Evolutionary conservation across 2,329 filamentous ascomycete genomes (phyloP), one percentile per base, ranked within the genome.

Genomic region (Trichoderma oligosporum): DNA sequence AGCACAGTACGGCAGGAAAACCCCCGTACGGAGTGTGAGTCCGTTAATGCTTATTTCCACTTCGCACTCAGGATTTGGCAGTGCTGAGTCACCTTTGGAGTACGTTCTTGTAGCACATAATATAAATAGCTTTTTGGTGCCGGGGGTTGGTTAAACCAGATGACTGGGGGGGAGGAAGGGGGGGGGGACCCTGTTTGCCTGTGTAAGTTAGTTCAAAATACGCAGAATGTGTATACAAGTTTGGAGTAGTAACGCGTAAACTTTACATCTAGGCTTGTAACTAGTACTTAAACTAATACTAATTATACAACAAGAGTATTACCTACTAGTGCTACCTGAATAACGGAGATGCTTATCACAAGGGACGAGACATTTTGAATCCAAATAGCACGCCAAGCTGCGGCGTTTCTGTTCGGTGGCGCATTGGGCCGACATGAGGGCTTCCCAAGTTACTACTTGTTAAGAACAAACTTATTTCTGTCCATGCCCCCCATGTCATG

Each of bases 41-140:
- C 49, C 48, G 36, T 24, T 25, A 41, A 52, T 33, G 48, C 48
- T 52, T 52, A 52, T 52, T 52, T 52, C 8, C 22, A 52, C 48
- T 41, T 31, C 7, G n/a, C 16, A 38, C n/a, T 24, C 31, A 24
- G 9, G 9, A 4, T 14, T 42, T 39, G 8, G 2, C 7, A 11
- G 18, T 9, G 38, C 38, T 18, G 16, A 20, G 45, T 33, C 20
- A 14, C 20, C 38, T n/a, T n/a, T n/a, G n/a, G n/a, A n/a, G n/a
- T n/a, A n/a, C n/a, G n/a, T n/a, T n/a, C n/a, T n/a, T n/a, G n/a
- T n/a, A n/a, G n/a, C n/a, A n/a, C n/a, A n/a, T n/a, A n/a, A n/a
- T n/a, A n/a, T n/a, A n/a, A n/a, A n/a, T n/a, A n/a, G n/a, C n/a
- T n/a, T n/a, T n/a, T n/a, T n/a, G n/a, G n/a, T n/a, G n/a, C n/a